phyloP scores from a whole-genome alignment of 2,329 filamentous ascomycete species.

The Botryotinia calthae region DNA sequence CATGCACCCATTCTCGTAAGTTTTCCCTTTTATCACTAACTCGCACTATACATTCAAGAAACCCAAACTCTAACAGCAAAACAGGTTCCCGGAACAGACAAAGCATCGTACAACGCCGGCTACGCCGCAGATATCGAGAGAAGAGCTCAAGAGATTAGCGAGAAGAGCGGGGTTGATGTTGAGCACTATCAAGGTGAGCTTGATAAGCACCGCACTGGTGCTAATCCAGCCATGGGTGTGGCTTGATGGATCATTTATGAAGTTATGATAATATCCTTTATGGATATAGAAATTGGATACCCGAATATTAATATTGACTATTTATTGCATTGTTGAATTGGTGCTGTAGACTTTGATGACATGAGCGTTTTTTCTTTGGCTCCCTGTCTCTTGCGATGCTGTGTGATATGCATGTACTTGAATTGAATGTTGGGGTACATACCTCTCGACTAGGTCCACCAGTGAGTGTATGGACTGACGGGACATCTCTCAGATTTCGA shows the following conservation, averaged over 20 bases:
- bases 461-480: background rate
- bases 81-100: constrained; percentile 52
- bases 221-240: background rate
- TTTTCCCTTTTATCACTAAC: background rate
- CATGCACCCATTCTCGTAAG: constrained; percentile 55
- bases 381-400: background rate
- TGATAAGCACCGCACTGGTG: background rate
- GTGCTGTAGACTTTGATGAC: background rate
- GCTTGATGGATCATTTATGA: background rate
- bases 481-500: background rate
- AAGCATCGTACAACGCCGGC: constrained; percentile 48
- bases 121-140: constrained; percentile 56
- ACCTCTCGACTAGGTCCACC: background rate
- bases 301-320: background rate
- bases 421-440: background rate
- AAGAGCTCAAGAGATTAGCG: constrained; percentile 54
- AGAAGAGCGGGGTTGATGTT: constrained; percentile 43
- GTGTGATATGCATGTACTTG: background rate
- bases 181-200: background rate
- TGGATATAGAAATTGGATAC: background rate
- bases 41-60: background rate
- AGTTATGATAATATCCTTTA: background rate
- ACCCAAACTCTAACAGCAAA: background rate
- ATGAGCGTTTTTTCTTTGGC: background rate
- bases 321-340: background rate